Evolutionary conservation across 2,329 filamentous ascomycete species (phyloP).

Genomic region (Fusarium citri): DNA sequence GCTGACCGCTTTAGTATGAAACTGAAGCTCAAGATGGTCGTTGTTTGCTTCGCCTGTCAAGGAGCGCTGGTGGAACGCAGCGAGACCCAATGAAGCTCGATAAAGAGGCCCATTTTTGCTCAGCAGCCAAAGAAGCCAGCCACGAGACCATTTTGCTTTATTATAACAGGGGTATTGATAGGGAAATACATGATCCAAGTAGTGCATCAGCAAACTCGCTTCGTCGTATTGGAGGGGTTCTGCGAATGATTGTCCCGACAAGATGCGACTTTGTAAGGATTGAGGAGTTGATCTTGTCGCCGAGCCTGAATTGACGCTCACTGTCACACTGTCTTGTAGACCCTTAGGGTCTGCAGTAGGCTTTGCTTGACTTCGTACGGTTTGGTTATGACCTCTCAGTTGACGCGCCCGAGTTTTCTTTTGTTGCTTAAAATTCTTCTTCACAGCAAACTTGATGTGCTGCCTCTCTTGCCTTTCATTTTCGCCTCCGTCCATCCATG

Average conservation of each 20-base stretch:
- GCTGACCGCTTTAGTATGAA: not conserved
- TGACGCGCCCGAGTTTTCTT: not conserved
- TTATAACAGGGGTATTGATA: not conserved
- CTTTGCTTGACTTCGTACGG: fast-evolving
- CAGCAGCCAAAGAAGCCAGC: not conserved
- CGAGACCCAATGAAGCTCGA: not conserved
- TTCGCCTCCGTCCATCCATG: not conserved
- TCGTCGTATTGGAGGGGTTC: not conserved
- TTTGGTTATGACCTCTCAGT: fast-evolving
- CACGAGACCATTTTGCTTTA: not conserved
- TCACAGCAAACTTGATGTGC: not conserved
- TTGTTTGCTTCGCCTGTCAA: not conserved
- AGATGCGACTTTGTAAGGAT: not conserved
- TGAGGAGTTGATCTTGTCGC: not conserved
- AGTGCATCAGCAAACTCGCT: not conserved
- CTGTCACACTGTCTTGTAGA: fast-evolving
- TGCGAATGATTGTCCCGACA: not conserved
- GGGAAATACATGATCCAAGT: not conserved
- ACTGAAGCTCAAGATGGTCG: not conserved
- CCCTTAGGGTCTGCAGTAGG: fast-evolving
- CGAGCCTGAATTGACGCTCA: not conserved
- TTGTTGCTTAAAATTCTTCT: not conserved
- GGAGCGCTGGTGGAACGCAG: not conserved
- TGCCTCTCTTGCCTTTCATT: not conserved
- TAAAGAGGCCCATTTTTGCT: not conserved